Conservation (phyloP, 371 early-diverging fungal species). For the Ordospora colligata region DNA sequence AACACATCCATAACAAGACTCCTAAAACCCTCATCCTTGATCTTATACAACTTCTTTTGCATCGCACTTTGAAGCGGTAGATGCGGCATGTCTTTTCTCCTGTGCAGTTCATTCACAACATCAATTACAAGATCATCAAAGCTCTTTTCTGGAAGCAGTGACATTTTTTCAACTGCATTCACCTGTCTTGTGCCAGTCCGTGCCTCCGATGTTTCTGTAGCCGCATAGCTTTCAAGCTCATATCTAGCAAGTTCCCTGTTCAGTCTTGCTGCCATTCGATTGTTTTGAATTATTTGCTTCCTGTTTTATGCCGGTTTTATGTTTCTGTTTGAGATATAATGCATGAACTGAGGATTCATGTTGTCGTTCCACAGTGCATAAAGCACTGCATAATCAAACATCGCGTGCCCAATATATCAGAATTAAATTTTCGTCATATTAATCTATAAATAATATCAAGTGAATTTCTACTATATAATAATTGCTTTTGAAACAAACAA, state of each 20-base stretch:
- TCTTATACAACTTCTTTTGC: slow-evolving; percentile 40
- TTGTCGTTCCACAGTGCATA: too few species aligned
- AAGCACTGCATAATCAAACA: too few species aligned
- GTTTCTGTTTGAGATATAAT: slow-evolving; percentile 7
- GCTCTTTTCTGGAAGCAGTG: slow-evolving; percentile 44
- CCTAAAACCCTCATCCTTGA: slow-evolving; percentile 53
- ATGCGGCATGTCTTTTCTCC: slow-evolving; percentile 32
- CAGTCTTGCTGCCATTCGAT: background rate
- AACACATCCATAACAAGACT: slow-evolving; percentile 56
- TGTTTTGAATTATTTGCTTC: background rate
- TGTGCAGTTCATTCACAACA: slow-evolving; percentile 55
- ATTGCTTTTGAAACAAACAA: slow-evolving; percentile 25
- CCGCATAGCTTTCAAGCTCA: slow-evolving; percentile 28
- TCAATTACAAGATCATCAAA: slow-evolving; percentile 58
- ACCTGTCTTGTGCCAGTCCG: slow-evolving; percentile 24
- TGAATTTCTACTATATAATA: slow-evolving; percentile 34
- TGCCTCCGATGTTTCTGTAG: background rate
- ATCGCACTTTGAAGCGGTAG: slow-evolving; percentile 30
- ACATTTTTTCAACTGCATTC: slow-evolving; percentile 56
- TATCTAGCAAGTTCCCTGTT: slow-evolving; percentile 18
- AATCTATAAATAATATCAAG: background rate
- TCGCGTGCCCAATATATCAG: slow-evolving; percentile 1
- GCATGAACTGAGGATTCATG: too few species aligned
- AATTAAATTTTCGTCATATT: slow-evolving; percentile 5
- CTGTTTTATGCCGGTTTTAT: background rate